Base-by-base conservation (phyloP, 1,284 basidiomycete genomes). In the Coriolopsis trogii region DNA sequence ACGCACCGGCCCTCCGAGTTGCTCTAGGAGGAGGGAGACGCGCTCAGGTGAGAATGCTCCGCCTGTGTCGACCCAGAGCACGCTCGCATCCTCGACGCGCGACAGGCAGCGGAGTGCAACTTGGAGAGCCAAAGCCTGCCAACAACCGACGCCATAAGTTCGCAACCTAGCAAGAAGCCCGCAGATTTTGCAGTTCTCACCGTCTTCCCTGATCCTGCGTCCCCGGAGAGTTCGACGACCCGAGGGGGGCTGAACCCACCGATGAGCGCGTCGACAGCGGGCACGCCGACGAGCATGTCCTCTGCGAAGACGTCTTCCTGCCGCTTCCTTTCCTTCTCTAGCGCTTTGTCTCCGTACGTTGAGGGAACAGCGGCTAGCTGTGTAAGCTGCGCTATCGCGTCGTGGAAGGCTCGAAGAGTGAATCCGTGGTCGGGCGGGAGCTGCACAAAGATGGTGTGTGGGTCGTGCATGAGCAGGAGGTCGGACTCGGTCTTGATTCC, bases 61-160 rank as follows among this genome's bases (percentile, higher is more conserved):
- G 1, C 74, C 77, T 8, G 83, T 85, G 60, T 91, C 89, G 37
- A 91, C 77, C 89, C 89, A 91, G 7, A 82, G 63, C 0, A 75
- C 79, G 41, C 64, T 72, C 3, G 73, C 67, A 16, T 74, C 60
- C 18, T 58, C 49, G 52, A 73, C 48, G 7, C 61, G 55, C 1
- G 69, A 63, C 1, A 91, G 75, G 61, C 82, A 73, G 16, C 74
- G 73, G 18, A 88, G 66, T 28, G 79, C 73, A 5, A 85, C 65
- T 50, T 88, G 82, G 21, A 85, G 65, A 1, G 79, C 80, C 9
- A 91, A 68, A 15, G 73, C 70, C 87, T 89, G n/a, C 33, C 39
- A 54, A 18, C 15, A 6, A 18, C 12, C 33, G 16, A 18, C 6
- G 20, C 16, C 33, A 6, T 36, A 2, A 18, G 9, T 6, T 12